Evolutionary conservation across 768 basidiomycete species (phyloP), one percentile per base, ranked within the genome.

Genomic region (Myochromella boudieri): DNA sequence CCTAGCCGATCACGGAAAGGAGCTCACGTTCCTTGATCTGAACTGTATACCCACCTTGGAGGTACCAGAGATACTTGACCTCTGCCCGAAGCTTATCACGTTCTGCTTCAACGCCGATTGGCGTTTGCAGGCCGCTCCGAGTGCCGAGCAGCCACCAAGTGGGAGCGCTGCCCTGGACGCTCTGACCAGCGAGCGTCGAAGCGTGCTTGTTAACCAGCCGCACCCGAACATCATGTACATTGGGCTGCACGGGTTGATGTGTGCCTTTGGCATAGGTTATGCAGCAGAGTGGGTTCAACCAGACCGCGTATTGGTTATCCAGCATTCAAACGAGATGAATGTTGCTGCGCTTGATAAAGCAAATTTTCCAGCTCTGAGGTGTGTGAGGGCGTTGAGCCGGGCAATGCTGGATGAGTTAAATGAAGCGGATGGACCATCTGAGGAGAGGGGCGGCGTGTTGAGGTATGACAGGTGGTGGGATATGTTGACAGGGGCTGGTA

Each of bases 91-190:
- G 38, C 76, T 91, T 24, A 67, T 62, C 15, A 77, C 81, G 0
- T 81, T 91, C 60, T 73, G 76, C 18, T 89, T 91, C 68, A 90
- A 88, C 59, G 80, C 75, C 21, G 88, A 91, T 60, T 89, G 88
- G 87, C 75, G 77, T 42, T 34, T 55, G 24, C 49, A 53, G 32
- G 48, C 51, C 6, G 46, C 49, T 1, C 52, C 46, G 21, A 45
- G 47, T 33, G 51, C 45, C 3, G 49, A 49, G 46, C 57, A 17
- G 49, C 59, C 21, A 24, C 28, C 55, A 2, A 47, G 51, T 17
- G 52, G 52, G 32, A 52, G 50, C 10, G 53, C 42, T 9, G 33
- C 48, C 14, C 29, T 39, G 34, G 55, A 44, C 21, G 14, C 14
- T 6, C 7, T n/a, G 14, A 52, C 25, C 34, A 57, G 58, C 40